Base-by-base conservation (phyloP, 176 grass and related monocot species). In the Pharus latifolius region DNA sequence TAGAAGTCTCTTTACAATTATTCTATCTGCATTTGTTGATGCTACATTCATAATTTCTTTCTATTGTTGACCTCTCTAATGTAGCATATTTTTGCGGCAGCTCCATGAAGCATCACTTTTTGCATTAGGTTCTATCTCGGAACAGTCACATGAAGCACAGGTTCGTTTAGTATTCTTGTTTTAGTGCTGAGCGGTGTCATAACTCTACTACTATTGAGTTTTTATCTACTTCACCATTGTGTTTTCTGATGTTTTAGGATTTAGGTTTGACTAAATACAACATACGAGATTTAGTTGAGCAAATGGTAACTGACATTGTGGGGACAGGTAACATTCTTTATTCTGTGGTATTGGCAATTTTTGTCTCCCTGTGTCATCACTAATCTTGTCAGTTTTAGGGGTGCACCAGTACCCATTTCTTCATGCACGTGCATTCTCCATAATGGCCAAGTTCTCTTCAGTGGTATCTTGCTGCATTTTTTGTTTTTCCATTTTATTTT, bases 21-120 rank as follows among this genome's bases (percentile, higher is more conserved):
- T 49, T 70, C 4, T 54, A 18, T 32, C 54, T 27, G 19, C 1
- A 28, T 13, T 17, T 56, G 49, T 8, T 42, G 22, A 24, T 70
- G 16, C 11, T 52, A 25, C 62, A 45, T 35, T 72, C 38, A 12
- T 80, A n/a, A 63, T 52, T 17, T 46, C 24, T 46, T 63, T 78
- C 38, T 76, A 37, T 45, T 31, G 11, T 63, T 70, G 47, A 61
- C 16, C 23, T 32, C 10, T 56, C 56, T 74, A 47, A 78, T 69
- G 5, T 22, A 57, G 3, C 25, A 41, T 63, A 1, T 83, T 65
- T 70, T 67, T 83, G 56, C 83, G 43, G 54, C 94, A 98, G 94
- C 67, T 92, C 32, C 89, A 80, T 80, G 94, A 98, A 83, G 89
- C 94, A 71, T 83, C 89, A 63, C 86, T 98, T 85, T 98, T 90